Percentiles rank a stretch among this genome's conserved stretches.
Conservation (phyloP, 176 grass and related monocot species). For the Triticum aestivum region IWGSC_CS_RefSeq_v2.1 NC_057803.1:583438982-583439481, state of each 20-base stretch:
- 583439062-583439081: slow-evolving; percentile 79
- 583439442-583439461: background rate
- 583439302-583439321: slow-evolving; percentile 13
- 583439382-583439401: background rate
- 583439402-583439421: background rate
- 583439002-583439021: slow-evolving; percentile 9
- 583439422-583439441: slow-evolving; percentile 1
- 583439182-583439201: slow-evolving; percentile 19
- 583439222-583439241: slow-evolving; percentile 7
- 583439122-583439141: slow-evolving; percentile 94
- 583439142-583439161: slow-evolving; percentile 92
- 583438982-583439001: background rate
- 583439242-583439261: background rate
- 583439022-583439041: slow-evolving; percentile 21
- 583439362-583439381: slow-evolving; percentile 13
- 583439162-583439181: slow-evolving; percentile 14
- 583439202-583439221: slow-evolving; percentile 22
- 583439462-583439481: background rate
- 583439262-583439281: background rate
- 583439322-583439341: background rate
- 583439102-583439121: slow-evolving; percentile 95
- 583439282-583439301: background rate
- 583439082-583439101: slow-evolving; percentile 82
- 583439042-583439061: slow-evolving; percentile 66
- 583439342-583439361: background rate